Conservation (phyloP, 345 rosid species). For the Xanthoceras sorbifolium region DNA sequence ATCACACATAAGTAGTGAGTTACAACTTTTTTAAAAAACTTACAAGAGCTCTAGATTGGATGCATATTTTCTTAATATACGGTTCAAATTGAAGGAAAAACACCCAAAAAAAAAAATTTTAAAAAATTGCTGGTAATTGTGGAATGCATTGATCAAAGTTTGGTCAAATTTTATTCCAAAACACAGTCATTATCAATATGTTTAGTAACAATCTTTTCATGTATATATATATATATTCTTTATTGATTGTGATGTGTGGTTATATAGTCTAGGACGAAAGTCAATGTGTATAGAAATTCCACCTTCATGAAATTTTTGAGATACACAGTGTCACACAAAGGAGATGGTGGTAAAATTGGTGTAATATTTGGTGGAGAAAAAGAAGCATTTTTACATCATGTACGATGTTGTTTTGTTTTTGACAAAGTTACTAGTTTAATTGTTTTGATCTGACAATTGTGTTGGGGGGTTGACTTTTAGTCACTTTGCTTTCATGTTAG, state of each 20-base stretch:
- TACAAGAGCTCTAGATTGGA: too few relatives aligned
- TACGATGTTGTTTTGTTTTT: not conserved
- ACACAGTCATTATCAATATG: too few relatives aligned
- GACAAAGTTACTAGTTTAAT: not conserved
- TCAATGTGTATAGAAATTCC: not conserved
- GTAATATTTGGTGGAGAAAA: not conserved
- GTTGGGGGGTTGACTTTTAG: not conserved
- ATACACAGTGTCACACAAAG: not conserved
- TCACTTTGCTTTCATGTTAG: not conserved
- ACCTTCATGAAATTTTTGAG: not conserved
- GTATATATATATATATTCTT: too few relatives aligned
- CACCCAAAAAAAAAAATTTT: too few relatives aligned
- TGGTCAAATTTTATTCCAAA: too few relatives aligned
- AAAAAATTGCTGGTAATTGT: too few relatives aligned
- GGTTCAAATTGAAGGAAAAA: too few relatives aligned
- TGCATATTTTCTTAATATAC: too few relatives aligned
- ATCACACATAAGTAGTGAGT: too few relatives aligned
- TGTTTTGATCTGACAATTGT: not conserved
- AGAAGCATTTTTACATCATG: not conserved
- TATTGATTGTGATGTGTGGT: not conserved
- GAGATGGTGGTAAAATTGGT: not conserved
- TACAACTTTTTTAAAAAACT: too few relatives aligned
- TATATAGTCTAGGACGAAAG: not conserved
- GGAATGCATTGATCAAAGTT: too few relatives aligned
- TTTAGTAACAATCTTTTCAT: too few relatives aligned